Percentiles rank a stretch among this genome's conserved stretches.
Conservation (phyloP, 345 rosid genomes). For the Brassica rapa region DNA sequence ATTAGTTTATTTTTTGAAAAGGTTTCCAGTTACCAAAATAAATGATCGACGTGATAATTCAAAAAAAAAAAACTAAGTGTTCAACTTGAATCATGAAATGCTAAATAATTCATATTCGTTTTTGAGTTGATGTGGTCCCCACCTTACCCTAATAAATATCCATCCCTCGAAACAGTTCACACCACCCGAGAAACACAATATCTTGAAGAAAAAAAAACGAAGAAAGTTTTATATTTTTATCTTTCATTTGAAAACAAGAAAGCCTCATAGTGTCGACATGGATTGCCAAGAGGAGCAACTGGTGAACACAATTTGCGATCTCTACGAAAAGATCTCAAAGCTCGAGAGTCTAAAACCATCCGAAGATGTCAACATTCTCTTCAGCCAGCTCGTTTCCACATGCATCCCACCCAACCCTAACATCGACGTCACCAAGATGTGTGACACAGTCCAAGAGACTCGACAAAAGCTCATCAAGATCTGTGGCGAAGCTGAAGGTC, state of each 20-base stretch:
- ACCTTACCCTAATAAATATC: slow-evolving; percentile 18
- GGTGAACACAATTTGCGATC: slow-evolving; percentile 50
- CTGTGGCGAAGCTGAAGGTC: slow-evolving; percentile 74
- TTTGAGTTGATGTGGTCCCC: background rate
- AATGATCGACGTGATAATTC: background rate
- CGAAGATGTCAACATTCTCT: slow-evolving; percentile 72
- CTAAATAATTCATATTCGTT: background rate
- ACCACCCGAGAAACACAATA: slow-evolving; percentile 28
- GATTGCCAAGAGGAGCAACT: slow-evolving; percentile 58
- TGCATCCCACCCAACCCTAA: slow-evolving; percentile 76
- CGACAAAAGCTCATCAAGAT: slow-evolving; percentile 64
- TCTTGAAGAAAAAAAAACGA: background rate
- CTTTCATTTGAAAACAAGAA: background rate
- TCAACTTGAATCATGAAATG: background rate
- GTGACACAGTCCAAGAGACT: slow-evolving; percentile 53
- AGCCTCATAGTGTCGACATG: slow-evolving; percentile 65
- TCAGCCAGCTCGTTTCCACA: slow-evolving; percentile 67
- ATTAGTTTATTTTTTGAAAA: background rate
- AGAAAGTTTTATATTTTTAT: background rate
- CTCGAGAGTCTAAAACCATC: slow-evolving; percentile 72
- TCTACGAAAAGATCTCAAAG: slow-evolving; percentile 66
- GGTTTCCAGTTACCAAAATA: background rate
- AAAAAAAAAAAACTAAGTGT: background rate
- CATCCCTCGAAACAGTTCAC: slow-evolving; percentile 18
- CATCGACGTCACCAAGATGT: slow-evolving; percentile 58